phyloP scores from a whole-genome alignment of 1,284 basidiomycete genomes.

The Pholiota adiposa region DNA sequence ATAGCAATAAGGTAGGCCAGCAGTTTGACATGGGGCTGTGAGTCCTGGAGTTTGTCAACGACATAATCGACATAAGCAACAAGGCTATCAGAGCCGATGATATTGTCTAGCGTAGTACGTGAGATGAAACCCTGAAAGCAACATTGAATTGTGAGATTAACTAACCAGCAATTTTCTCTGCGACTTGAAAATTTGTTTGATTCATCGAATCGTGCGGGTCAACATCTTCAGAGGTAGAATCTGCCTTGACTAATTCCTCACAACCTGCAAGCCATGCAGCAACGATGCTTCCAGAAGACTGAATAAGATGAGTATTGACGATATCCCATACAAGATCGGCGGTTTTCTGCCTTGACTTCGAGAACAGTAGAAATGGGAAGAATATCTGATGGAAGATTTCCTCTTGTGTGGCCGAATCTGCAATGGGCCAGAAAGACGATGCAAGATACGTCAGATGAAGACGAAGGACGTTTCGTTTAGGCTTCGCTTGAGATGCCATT shows the following conservation, averaged over 20 bases:
- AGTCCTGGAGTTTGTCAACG: constrained; percentile 51
- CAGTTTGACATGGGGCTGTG: constrained; percentile 54
- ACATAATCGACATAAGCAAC: constrained; percentile 45
- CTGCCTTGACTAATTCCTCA: constrained; percentile 43
- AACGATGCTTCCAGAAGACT: constrained; percentile 18
- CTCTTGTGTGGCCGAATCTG: constrained; percentile 38
- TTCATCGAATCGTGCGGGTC: constrained; percentile 49
- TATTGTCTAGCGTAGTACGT: constrained; percentile 53
- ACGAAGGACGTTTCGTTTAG: constrained; percentile 56
- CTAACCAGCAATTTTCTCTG: constrained; percentile 68
- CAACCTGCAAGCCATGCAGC: constrained; percentile 55
- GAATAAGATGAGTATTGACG: constrained; percentile 40
- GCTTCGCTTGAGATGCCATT: constrained; percentile 46
- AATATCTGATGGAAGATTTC: constrained; percentile 64
- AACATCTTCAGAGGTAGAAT: constrained; percentile 37
- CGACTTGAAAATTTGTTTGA: constrained; percentile 54
- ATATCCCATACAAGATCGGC: constrained; percentile 68
- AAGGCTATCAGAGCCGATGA: constrained; percentile 53
- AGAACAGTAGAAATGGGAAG: constrained; percentile 76
- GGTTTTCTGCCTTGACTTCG: constrained; percentile 70
- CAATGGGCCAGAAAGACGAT: constrained; percentile 44
- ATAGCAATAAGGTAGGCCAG: constrained; percentile 64
- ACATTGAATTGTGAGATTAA: constrained; percentile 11
- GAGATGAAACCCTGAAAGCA: background rate
- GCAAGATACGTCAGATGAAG: constrained; percentile 69